Conservation (phyloP, 306 rosid species). For the Vachellia pachyceras region DNA sequence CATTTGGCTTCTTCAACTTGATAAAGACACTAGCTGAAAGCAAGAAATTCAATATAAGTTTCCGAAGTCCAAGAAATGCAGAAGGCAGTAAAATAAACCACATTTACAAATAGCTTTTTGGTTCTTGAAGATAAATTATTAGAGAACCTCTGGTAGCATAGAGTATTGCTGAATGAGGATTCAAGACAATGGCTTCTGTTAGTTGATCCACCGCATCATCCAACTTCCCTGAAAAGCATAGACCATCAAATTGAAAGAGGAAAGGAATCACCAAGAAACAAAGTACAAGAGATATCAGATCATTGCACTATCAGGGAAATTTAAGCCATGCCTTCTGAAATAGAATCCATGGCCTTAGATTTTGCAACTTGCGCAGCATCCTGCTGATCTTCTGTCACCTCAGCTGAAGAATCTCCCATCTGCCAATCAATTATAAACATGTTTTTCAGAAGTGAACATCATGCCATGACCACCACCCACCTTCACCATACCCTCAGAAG, state of each 20-base stretch:
- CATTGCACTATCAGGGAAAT: constrained; percentile 5
- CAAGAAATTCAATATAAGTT: constrained; percentile 36
- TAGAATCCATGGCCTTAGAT: constrained; percentile 62
- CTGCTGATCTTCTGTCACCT: constrained; percentile 68
- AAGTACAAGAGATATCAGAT: constrained; percentile 16
- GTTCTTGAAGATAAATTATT: background rate
- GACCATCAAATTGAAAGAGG: constrained; percentile 16
- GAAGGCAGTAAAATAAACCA: constrained; percentile 17
- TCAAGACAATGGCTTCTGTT: constrained; percentile 77
- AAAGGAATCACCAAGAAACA: constrained; percentile 10
- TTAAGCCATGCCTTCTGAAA: constrained; percentile 59
- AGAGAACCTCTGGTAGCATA: constrained; percentile 80
- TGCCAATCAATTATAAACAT: constrained; percentile 39
- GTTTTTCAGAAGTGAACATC: background rate
- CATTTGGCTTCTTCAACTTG: constrained; percentile 79
- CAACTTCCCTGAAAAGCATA: constrained; percentile 56
- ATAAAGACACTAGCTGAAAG: constrained; percentile 71
- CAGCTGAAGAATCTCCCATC: constrained; percentile 70
- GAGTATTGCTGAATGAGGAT: constrained; percentile 78
- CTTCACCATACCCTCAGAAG: background rate
- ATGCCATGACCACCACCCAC: background rate
- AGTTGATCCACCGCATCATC: constrained; percentile 76
- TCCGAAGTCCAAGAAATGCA: constrained; percentile 24
- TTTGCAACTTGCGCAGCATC: constrained; percentile 73
- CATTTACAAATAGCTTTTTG: background rate